Evolutionary conservation across 1,284 basidiomycete species (phyloP).

Genomic region (Agroathelia rolfsii): DNA sequence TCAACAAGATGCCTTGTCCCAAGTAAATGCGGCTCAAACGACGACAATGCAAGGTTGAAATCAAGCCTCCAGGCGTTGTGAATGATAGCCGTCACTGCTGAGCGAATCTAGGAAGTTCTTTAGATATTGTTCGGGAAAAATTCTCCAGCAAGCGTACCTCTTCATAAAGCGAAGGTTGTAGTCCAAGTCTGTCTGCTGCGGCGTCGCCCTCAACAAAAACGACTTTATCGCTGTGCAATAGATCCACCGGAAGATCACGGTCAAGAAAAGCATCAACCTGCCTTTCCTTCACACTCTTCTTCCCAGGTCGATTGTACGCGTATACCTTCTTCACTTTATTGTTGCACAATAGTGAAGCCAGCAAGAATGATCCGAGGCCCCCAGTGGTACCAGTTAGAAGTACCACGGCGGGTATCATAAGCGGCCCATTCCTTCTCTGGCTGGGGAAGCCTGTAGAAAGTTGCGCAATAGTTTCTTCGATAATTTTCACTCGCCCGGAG

Average conservation of each 20-base stretch:
- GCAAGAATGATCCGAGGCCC: background rate
- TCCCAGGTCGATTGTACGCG: constrained; percentile 1
- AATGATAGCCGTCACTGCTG: constrained; percentile 17
- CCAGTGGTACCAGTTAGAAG: constrained; percentile 1
- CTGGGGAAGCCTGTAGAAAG: too few species aligned
- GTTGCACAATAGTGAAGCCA: background rate
- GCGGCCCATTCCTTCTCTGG: too few species aligned
- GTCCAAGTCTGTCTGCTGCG: constrained; percentile 18
- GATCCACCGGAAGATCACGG: background rate
- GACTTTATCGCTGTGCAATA: background rate
- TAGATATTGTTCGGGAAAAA: too few species aligned
- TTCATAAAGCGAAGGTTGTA: constrained; percentile 17
- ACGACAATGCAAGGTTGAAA: constrained; percentile 25
- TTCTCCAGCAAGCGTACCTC: constrained; percentile 22
- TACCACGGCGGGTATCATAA: too few species aligned
- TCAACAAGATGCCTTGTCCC: constrained; percentile 22
- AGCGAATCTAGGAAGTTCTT: constrained; percentile 16
- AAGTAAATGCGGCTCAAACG: constrained; percentile 22
- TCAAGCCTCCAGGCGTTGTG: constrained; percentile 26
- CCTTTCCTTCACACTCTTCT: background rate
- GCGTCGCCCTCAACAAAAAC: constrained; percentile 11
- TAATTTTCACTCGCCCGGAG: too few species aligned
- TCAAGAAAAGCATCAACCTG: background rate
- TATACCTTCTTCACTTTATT: background rate
- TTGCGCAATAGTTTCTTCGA: too few species aligned